Evolutionary conservation across 768 basidiomycete species (phyloP).

Genomic region (Lactifluus piperatus): DNA sequence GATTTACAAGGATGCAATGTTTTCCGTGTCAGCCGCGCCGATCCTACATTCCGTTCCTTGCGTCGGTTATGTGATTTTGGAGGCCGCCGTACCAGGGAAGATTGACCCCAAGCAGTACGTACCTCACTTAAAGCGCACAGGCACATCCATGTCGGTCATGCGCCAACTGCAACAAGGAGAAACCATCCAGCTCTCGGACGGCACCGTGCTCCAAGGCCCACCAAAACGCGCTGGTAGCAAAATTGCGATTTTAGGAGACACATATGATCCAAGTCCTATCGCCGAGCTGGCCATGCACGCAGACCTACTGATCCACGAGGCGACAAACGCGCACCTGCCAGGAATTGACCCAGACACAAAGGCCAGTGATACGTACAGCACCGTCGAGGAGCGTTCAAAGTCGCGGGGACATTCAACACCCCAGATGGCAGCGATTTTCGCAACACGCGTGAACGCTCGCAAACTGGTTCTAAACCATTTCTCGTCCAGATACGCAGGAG

Average conservation of each 20-base stretch:
- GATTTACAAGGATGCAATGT: conserved; percentile 45
- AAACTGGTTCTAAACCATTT: conserved; percentile 78
- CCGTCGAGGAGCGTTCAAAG: conserved; percentile 52
- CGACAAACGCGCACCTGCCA: conserved; percentile 79
- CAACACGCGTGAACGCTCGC: conserved; percentile 50
- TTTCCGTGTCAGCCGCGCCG: conserved; percentile 68
- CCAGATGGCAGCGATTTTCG: conserved; percentile 82
- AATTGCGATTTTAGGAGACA: conserved; percentile 78
- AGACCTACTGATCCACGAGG: conserved; percentile 79
- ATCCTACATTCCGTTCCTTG: conserved; percentile 76
- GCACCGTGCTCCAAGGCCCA: conserved; percentile 64
- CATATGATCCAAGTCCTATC: conserved; percentile 68
- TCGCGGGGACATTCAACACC: conserved; percentile 88
- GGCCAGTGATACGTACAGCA: conserved; percentile 47
- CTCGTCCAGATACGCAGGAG: conserved; percentile 68
- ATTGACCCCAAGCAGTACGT: conserved; percentile 61
- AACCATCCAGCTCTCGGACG: conserved; percentile 55
- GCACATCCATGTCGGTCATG: conserved; percentile 61
- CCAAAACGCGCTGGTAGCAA: conserved; percentile 59
- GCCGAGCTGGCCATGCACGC: conserved; percentile 50
- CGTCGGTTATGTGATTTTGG: conserved; percentile 67
- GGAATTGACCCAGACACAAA: conserved; percentile 54
- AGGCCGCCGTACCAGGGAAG: conserved; percentile 68
- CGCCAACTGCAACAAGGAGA: conserved; percentile 57
- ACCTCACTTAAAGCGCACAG: conserved; percentile 60